phyloP scores from a whole-genome alignment of 257 asterid species.

The Solanum paucissectum region DNA sequence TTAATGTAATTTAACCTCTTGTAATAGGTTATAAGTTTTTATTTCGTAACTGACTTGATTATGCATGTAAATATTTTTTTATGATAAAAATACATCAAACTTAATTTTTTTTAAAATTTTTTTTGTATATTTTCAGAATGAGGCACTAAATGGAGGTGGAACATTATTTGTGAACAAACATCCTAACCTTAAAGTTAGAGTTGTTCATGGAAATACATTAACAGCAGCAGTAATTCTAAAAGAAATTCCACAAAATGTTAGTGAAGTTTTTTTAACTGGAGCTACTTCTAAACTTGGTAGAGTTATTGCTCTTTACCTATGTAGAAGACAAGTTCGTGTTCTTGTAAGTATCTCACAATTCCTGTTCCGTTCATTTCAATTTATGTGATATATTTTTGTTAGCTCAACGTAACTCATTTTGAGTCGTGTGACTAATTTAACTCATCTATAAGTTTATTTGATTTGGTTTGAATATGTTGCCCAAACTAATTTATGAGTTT shows the following conservation, averaged over 20 bases:
- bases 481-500: no score
- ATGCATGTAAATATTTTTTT: neutral
- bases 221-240: constrained; percentile 87
- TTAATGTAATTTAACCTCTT: no score
- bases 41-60: neutral
- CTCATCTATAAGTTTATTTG: neutral
- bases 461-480: no score
- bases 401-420: no score
- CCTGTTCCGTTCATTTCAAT: neutral
- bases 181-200: constrained; percentile 69
- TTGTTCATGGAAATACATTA: constrained; percentile 88
- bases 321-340: constrained; percentile 60
- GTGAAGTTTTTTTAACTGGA: constrained; percentile 69
- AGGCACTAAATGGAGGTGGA: constrained; percentile 91
- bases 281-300: constrained; percentile 95
- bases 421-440: no score
- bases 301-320: constrained; percentile 82
- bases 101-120: neutral
- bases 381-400: neutral
- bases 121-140: constrained; percentile 43
- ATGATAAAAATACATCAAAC: neutral
- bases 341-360: constrained; percentile 31
- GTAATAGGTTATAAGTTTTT: no score
- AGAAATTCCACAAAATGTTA: constrained; percentile 51
- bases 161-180: constrained; percentile 69